Evolutionary conservation across 2,329 filamentous ascomycete species (phyloP), one percentile per base, ranked within the genome.

Genomic region (Tolypocladium inflatum): DNA sequence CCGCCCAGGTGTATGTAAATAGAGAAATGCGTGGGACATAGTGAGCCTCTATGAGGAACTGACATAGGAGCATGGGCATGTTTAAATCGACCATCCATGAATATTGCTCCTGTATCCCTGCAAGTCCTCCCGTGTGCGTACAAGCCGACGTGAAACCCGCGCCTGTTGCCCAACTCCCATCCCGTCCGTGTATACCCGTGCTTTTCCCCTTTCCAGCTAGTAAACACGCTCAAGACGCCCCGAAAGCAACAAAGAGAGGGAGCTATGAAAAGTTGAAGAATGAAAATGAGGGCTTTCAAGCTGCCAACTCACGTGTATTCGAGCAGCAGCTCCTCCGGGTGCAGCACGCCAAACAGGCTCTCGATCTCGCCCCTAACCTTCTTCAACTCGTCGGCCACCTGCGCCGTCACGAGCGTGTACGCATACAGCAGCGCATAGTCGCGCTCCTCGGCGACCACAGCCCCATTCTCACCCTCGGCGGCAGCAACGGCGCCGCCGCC

Each of bases 361-460:
- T 87, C 84, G 55, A 89, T 78, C 68, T 87, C 84, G 60, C 70
- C 76, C 63, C 83, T 80, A 30, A 87, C 81, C 48, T 78, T 78
- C 67, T 80, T 78, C 51, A 89, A 73, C 71, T 88, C 85, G 57
- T 84, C 83, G 1, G 84, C 83, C 26, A 89, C 80, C 70, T 87
- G 84, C 50, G 83, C 80, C 9, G 85, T 87, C 54, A 88, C 84
- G 51, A 89, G 74, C 3, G 83, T 90, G 74, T 96, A 99, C 21
- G 93, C 92, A 74, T 97, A 99, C 50, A 97, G 74, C 63, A 97
- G 76, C 62, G 93, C 91, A 70, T 94, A 97, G 69, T 99, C 94
- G 62, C 84, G 83, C 70, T 92, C 89, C 62, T 85, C 86, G 1
- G 85, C 78, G 19, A 71, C 66, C 17, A 77, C 69, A 37, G 71